A percentile compares a stretch with the other conserved stretches of the same genome.
phyloP scores from a whole-genome alignment of 495 filamentous ascomycete species.

The Penicillium roqueforti region DNA sequence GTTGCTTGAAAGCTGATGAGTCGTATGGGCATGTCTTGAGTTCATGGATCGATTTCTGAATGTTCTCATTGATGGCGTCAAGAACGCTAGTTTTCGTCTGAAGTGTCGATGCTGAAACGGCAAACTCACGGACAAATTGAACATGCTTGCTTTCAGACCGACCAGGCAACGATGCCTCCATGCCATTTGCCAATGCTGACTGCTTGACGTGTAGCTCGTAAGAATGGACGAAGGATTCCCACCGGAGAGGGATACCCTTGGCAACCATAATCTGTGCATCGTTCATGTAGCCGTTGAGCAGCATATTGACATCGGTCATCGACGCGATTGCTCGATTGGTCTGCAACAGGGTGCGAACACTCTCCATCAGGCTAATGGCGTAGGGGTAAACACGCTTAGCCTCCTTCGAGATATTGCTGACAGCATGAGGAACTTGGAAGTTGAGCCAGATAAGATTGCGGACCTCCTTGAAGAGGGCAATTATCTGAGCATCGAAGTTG shows the following conservation, averaged over 20 bases:
- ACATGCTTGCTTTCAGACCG: constrained; percentile 86
- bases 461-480: constrained; percentile 98
- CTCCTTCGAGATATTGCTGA: constrained; percentile 95
- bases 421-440: constrained; percentile 84
- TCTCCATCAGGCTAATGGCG: constrained; percentile 97
- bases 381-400: constrained; percentile 96
- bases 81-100: constrained; percentile 80
- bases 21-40: constrained; percentile 85
- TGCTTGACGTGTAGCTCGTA: constrained; percentile 88
- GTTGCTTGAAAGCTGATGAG: constrained; percentile 64
- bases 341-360: constrained; percentile 82
- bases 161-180: constrained; percentile 54
- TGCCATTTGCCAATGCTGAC: constrained; percentile 52
- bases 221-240: constrained; percentile 96
- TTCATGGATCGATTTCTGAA: constrained; percentile 76
- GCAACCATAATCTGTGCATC: constrained; percentile 74
- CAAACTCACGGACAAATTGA: constrained; percentile 92
- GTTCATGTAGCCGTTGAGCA: constrained; percentile 86
- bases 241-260: constrained; percentile 84
- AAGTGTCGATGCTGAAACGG: constrained; percentile 72
- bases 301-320: constrained; percentile 78
- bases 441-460: constrained; percentile 91
- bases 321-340: constrained; percentile 74
- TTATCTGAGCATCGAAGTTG: constrained; percentile 96
- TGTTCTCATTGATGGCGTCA: constrained; percentile 70